Percentiles rank a stretch among this genome's conserved stretches.
phyloP scores from a whole-genome alignment of 192 early-diverging fungal species.

The Coemansia sp. region DNA sequence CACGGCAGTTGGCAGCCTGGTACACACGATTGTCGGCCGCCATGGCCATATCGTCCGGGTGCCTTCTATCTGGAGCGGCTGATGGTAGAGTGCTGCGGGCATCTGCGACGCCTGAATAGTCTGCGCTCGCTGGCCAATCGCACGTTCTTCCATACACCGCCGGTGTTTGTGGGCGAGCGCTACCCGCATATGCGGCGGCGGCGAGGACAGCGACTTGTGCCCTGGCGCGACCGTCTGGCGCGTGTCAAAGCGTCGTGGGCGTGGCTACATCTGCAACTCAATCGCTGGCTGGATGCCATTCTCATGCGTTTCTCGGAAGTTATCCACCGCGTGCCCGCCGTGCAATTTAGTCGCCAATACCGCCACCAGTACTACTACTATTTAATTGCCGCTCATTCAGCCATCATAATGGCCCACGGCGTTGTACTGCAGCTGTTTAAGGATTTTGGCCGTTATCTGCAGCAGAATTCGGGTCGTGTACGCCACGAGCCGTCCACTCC shows the following conservation, averaged over 20 bases:
- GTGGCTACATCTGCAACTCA: conserved; percentile 54
- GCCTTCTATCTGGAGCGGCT: conserved; percentile 52
- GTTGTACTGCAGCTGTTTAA: conserved; percentile 47
- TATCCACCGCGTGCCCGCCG: conserved; percentile 39
- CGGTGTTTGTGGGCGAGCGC: conserved; percentile 45
- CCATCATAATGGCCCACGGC: conserved; percentile 54
- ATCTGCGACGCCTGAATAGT: conserved; percentile 48
- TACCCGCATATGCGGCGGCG: conserved; percentile 43
- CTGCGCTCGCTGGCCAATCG: conserved; percentile 46
- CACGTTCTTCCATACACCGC: conserved; percentile 45
- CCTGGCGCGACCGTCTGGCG: conserved; percentile 44
- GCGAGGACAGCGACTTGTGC: conserved; percentile 16
- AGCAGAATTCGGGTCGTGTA: conserved; percentile 1
- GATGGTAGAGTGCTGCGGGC: conserved; percentile 55
- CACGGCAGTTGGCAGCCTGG: neutral
- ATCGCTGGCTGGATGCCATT: conserved; percentile 54
- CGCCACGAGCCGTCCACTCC: conserved; percentile 3
- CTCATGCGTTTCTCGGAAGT: conserved; percentile 48
- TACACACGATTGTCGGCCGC: conserved; percentile 50
- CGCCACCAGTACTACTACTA: conserved; percentile 56
- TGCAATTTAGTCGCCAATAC: conserved; percentile 49
- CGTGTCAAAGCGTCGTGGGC: conserved; percentile 52
- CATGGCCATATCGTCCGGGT: conserved; percentile 46
- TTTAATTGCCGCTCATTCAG: conserved; percentile 50
- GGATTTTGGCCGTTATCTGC: conserved; percentile 43